These are phyloP conservation scores for Neurospora intermedia DNA, from an alignment of 495 filamentous ascomycete genomes.

Conservation along the genomic window DNA sequence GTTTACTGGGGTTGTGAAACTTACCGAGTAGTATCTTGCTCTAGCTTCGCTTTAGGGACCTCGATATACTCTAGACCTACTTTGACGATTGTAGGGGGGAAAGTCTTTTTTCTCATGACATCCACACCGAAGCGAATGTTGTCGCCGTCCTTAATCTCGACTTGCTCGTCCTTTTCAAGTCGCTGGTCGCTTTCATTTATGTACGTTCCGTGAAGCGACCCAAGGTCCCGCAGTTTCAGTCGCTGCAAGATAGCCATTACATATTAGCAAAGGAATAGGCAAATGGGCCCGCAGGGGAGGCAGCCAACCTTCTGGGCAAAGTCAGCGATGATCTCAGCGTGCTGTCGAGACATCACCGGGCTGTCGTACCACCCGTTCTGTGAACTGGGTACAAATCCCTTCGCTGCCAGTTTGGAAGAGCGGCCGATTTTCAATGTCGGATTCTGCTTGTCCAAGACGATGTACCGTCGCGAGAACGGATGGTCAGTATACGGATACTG, in stretches of 20 bases:
- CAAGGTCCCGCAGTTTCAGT: conserved; percentile 24
- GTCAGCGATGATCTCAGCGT: conserved; percentile 50
- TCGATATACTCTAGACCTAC: conserved; percentile 12
- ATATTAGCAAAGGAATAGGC: conserved; percentile 4
- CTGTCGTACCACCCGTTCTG: conserved; percentile 71
- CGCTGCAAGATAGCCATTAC: conserved; percentile 11
- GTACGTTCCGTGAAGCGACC: conserved; percentile 49
- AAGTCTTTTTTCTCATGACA: conserved; percentile 30
- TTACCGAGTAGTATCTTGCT: conserved; percentile 2
- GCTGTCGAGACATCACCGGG: conserved; percentile 69
- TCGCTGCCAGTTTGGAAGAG: conserved; percentile 26
- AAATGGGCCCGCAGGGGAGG: conserved; percentile 1
- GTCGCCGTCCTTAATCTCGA: conserved; percentile 28
- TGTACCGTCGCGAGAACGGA: conserved; percentile 11
- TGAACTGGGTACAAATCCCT: conserved; percentile 21
- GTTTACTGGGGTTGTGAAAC: neutral
- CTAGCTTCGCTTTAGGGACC: neutral
- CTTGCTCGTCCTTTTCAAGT: neutral
- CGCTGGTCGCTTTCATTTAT: conserved; percentile 18
- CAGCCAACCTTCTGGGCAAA: conserved; percentile 32
- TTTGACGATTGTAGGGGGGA: conserved; percentile 24
- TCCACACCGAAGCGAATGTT: conserved; percentile 35
- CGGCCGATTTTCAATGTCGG: conserved; percentile 27
- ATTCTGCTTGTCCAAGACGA: conserved; percentile 15
- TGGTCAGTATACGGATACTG: conserved; percentile 1